Conservation (phyloP, 495 filamentous ascomycete genomes). For the Aspergillus diversus region DNA sequence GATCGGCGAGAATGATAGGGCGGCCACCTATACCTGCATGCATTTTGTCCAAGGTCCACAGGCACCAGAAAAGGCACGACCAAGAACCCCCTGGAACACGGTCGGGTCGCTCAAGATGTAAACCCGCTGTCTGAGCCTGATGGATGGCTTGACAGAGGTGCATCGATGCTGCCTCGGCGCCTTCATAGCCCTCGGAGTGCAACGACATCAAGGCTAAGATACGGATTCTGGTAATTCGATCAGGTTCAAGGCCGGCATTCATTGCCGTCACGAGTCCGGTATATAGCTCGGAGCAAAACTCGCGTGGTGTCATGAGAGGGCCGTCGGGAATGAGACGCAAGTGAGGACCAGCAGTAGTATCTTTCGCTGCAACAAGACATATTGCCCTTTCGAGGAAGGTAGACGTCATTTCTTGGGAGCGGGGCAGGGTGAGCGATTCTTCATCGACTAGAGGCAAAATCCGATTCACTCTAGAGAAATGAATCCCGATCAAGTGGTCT, state of each 20-base stretch:
- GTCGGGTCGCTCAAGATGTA: conserved; percentile 58
- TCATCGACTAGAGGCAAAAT: conserved; percentile 45
- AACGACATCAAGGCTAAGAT: conserved; percentile 50
- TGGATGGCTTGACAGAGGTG: conserved; percentile 54
- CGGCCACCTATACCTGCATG: conserved; percentile 66
- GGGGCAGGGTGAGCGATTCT: conserved; percentile 25
- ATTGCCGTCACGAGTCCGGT: conserved; percentile 43
- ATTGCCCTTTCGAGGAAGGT: conserved; percentile 48
- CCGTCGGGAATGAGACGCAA: conserved; percentile 36
- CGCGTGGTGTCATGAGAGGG: conserved; percentile 30
- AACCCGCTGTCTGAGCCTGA: conserved; percentile 66
- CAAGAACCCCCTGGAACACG: conserved; percentile 39
- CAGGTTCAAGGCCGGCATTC: conserved; percentile 43
- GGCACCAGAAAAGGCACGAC: conserved; percentile 64
- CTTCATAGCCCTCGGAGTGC: conserved; percentile 49
- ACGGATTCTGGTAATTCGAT: conserved; percentile 50
- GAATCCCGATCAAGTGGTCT: conserved; percentile 33
- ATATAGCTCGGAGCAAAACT: conserved; percentile 45
- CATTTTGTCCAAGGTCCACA: conserved; percentile 70
- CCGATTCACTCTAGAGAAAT: conserved; percentile 39
- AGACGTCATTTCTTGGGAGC: conserved; percentile 29
- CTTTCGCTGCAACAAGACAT: conserved; percentile 51
- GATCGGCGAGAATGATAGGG: conserved; percentile 66
- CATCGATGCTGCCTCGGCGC: conserved; percentile 49
- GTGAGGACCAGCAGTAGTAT: conserved; percentile 34